Evolutionary conservation across 257 asterid genomes (phyloP), one percentile per base, ranked within the genome.

Genomic region (Solanum phureja): DNA sequence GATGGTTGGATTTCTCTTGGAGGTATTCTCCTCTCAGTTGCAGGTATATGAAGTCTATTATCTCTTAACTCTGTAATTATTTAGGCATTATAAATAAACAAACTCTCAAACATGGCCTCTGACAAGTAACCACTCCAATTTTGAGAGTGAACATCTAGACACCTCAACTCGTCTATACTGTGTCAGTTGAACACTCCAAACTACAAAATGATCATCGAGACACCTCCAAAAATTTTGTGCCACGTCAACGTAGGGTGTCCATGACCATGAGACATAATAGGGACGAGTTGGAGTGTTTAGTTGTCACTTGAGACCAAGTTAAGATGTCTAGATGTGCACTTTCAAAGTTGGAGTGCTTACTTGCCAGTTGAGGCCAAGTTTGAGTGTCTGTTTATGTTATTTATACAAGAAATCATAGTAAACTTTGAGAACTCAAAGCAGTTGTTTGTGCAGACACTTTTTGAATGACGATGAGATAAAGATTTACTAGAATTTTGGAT

Each of bases 1-100:
- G 91, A 91, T 23, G 93, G 93, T 71, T 91, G 91, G 92, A 60
- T 90, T 8, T 91, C 93, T 34, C 86, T 90, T 24, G 92, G 93
- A 52, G 93, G 93, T 86, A 87, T 91, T 4, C 89, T 91, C 40
- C 93, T 91, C 62, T 90, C 92, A 66, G 90, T 90, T 29, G 90
- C 93, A 86, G 93, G 93, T 88, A 90, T 82, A 31, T 82, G 71
- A 29, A 19, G n/a, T 49, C 44, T 82, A 31, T 79, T 46, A 19
- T 35, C 19, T 31, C 68, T 56, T 75, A 56, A 79, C 13, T 73
- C 82, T 4, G 64, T 42, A 44, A 27, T 44, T 79, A 46, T 24
- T 44, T 64, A 2, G 33, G 72, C 33, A n/a, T 64, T 11, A 64
- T 64, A 62, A 11, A n/a, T 64, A 64, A 64, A 64, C 33, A 64